phyloP scores from a whole-genome alignment of 2,329 filamentous ascomycete genomes.

The Microcyclosporella mali region DNA sequence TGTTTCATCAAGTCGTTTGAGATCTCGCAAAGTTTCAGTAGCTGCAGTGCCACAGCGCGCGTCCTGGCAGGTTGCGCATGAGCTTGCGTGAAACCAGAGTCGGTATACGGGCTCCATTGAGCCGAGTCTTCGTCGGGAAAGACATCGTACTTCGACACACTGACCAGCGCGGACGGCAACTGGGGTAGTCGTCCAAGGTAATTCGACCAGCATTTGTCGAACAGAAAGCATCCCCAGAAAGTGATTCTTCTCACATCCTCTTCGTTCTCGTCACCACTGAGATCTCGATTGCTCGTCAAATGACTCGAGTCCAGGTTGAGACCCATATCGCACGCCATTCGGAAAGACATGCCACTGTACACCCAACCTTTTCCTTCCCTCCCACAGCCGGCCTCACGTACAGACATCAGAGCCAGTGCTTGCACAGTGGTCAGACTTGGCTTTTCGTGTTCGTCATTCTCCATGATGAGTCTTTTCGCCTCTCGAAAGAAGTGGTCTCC shows the following conservation, averaged over 20 bases:
- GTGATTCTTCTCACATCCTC: slow-evolving; percentile 85
- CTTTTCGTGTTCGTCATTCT: slow-evolving; percentile 89
- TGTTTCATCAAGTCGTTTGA: slow-evolving; percentile 82
- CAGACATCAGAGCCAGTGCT: slow-evolving; percentile 90
- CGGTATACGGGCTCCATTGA: slow-evolving; percentile 82
- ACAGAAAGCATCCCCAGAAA: slow-evolving; percentile 97
- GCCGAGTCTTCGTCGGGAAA: slow-evolving; percentile 83
- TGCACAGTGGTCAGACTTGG: slow-evolving; percentile 85
- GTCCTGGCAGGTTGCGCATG: slow-evolving; percentile 76
- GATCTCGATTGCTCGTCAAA: slow-evolving; percentile 45
- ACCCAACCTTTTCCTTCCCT: slow-evolving; percentile 96
- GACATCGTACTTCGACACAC: slow-evolving; percentile 81
- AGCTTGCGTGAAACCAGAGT: slow-evolving; percentile 67
- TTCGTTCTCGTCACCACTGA: slow-evolving; percentile 63
- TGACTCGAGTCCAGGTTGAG: slow-evolving; percentile 76
- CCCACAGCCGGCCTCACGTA: slow-evolving; percentile 88
- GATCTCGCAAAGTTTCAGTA: slow-evolving; percentile 82
- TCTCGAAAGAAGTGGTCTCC: slow-evolving; percentile 96
- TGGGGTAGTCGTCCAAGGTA: slow-evolving; percentile 90
- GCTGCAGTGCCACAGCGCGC: slow-evolving; percentile 72
- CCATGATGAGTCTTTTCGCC: slow-evolving; percentile 80
- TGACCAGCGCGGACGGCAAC: slow-evolving; percentile 70
- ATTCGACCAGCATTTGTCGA: slow-evolving; percentile 98
- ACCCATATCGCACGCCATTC: slow-evolving; percentile 92
- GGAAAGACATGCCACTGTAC: slow-evolving; percentile 96